Percentiles rank a stretch among this genome's conserved stretches.
phyloP scores from a whole-genome alignment of 257 asterid species.

The Phtheirospermum japonicum region DNA sequence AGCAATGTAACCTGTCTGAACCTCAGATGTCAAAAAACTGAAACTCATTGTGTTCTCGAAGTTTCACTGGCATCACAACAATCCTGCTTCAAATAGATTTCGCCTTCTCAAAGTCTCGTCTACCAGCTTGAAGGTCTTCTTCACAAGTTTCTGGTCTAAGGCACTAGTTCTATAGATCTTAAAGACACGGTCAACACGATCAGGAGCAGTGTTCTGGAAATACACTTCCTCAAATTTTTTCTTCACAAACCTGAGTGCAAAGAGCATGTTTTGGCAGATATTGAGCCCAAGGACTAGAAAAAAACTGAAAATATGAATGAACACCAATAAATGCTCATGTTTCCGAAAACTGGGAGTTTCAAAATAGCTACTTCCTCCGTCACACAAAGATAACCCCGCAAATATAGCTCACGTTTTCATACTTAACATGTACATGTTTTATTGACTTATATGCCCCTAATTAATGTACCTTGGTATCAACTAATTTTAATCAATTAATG shows the following conservation, averaged over 20 bases:
- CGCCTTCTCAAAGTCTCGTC: conserved; percentile 97
- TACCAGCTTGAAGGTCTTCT: conserved; percentile 97
- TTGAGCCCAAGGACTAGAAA: conserved; percentile 2
- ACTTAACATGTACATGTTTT: no score
- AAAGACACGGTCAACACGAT: conserved; percentile 86
- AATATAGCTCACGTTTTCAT: no score
- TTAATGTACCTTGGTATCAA: no score
- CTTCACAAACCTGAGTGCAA: conserved; percentile 72
- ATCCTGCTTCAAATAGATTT: conserved; percentile 90
- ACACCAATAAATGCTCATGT: background rate
- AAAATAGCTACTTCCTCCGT: no score
- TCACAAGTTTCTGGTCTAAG: conserved; percentile 94
- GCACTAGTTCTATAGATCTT: conserved; percentile 97
- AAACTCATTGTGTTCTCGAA: conserved; percentile 13
- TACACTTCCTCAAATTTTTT: conserved; percentile 96
- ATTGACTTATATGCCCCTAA: no score
- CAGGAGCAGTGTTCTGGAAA: conserved; percentile 95
- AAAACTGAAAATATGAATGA: conserved; percentile 2
- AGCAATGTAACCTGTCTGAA: conserved; percentile 10
- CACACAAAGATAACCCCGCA: no score
- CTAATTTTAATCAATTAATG: no score
- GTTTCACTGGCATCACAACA: conserved; percentile 46
- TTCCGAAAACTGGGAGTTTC: background rate
- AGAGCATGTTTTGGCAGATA: conserved; percentile 5
- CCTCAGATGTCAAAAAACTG: conserved; percentile 25